phyloP scores from a whole-genome alignment of 1,139 yeast species.

The Hyphopichia fennica region DNA sequence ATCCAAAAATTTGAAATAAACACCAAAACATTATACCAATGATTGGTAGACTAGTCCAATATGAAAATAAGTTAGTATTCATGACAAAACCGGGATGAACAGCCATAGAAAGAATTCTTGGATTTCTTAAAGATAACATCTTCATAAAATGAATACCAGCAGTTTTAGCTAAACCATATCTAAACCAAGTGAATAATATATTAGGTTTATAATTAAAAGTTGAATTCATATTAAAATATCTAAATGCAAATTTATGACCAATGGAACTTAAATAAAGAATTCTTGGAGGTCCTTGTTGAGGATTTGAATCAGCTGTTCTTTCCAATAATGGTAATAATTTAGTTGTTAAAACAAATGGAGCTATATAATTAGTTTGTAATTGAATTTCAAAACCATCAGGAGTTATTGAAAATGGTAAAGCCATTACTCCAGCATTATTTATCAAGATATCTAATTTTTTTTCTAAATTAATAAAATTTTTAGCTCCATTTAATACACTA shows the following conservation, averaged over 20 bases:
- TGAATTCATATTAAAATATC: conserved; percentile 49
- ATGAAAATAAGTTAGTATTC: conserved; percentile 72
- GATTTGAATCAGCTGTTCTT: conserved; percentile 25
- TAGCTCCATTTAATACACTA: conserved; percentile 59
- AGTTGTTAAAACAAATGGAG: conserved; percentile 72
- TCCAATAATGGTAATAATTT: conserved; percentile 57
- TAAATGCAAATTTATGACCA: conserved; percentile 61
- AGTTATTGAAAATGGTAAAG: conserved; percentile 64
- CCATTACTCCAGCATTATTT: conserved; percentile 84
- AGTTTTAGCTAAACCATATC: conserved; percentile 79
- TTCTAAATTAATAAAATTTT: conserved; percentile 50
- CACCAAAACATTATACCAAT: conserved; percentile 74
- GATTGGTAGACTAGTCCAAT: conserved; percentile 76
- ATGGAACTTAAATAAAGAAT: conserved; percentile 69
- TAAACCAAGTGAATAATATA: conserved; percentile 69
- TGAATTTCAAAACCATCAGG: conserved; percentile 78
- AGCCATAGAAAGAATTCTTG: conserved; percentile 61
- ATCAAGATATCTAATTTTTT: conserved; percentile 59
- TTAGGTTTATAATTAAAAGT: conserved; percentile 64
- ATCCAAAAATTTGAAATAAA: conserved; percentile 65
- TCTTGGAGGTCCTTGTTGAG: conserved; percentile 46
- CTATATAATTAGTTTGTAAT: conserved; percentile 73
- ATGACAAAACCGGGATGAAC: conserved; percentile 88
- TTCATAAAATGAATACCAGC: conserved; percentile 77
- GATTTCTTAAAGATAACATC: conserved; percentile 64